Percentiles rank a stretch among this genome's conserved stretches.
These are phyloP conservation scores for Botrytis aclada DNA, from an alignment of 2,329 filamentous ascomycete genomes.

Conservation along the genomic window DNA sequence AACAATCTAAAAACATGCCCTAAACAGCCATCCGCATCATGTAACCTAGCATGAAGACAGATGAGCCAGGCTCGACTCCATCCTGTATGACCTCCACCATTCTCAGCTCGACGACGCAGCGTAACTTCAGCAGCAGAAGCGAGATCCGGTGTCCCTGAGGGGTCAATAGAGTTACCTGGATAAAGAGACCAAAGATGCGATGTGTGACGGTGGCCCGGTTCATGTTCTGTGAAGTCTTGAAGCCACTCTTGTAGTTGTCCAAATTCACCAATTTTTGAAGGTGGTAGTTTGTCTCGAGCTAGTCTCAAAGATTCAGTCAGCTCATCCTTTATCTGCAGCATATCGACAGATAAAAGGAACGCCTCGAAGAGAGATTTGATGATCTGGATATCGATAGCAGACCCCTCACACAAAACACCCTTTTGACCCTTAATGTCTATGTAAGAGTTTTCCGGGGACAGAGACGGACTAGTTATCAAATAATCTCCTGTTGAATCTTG, in stretches of 20 bases:
- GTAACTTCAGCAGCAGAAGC: slow-evolving; percentile 36
- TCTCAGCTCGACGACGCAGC: slow-evolving; percentile 36
- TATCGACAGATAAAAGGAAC: slow-evolving; percentile 26
- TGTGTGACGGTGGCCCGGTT: slow-evolving; percentile 46
- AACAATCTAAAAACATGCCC: slow-evolving; percentile 43
- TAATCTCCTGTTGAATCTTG: slow-evolving; percentile 33
- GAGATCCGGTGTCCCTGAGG: slow-evolving; percentile 36
- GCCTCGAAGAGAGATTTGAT: slow-evolving; percentile 41
- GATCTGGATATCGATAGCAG: slow-evolving; percentile 48
- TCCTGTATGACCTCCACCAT: slow-evolving; percentile 46
- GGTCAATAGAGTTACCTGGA: slow-evolving; percentile 42
- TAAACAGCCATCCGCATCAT: slow-evolving; percentile 40
- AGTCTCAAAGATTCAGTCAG: not conserved
- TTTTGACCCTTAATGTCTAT: slow-evolving; percentile 25
- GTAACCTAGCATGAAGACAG: slow-evolving; percentile 45
- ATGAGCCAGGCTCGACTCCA: slow-evolving; percentile 50
- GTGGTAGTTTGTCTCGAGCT: not conserved
- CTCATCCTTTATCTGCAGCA: not conserved
- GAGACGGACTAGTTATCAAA: slow-evolving; percentile 40
- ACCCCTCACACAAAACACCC: slow-evolving; percentile 43
- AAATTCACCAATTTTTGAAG: slow-evolving; percentile 32
- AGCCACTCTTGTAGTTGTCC: slow-evolving; percentile 45
- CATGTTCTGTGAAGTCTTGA: slow-evolving; percentile 40
- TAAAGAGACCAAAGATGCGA: slow-evolving; percentile 46
- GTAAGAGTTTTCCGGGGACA: slow-evolving; percentile 42